Conservation (phyloP, 2,329 filamentous ascomycete species). For the Aspergillus persii region DNA sequence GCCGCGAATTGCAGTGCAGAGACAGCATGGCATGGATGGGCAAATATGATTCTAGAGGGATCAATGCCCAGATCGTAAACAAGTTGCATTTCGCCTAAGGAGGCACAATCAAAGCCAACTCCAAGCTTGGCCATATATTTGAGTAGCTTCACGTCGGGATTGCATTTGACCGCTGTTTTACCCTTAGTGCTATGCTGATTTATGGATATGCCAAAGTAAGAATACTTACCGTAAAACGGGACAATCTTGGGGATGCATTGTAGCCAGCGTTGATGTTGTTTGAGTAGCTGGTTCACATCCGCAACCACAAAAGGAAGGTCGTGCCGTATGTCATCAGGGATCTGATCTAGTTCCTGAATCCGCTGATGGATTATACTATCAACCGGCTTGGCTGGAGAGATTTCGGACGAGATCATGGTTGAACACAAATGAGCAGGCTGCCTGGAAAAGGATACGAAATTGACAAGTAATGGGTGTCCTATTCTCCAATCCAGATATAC, state of each 20-base stretch:
- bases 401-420: too few species aligned
- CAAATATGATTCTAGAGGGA: conserved; percentile 26
- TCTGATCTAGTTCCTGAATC: too few species aligned
- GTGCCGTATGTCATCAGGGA: background rate
- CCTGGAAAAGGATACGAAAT: too few species aligned
- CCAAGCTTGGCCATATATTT: conserved; percentile 22
- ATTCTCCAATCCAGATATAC: too few species aligned
- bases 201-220: background rate
- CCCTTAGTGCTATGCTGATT: background rate
- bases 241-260: conserved; percentile 12
- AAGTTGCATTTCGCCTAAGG: conserved; percentile 21
- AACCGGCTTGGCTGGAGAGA: too few species aligned
- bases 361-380: too few species aligned
- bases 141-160: conserved; percentile 24
- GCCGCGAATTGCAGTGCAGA: conserved; percentile 19
- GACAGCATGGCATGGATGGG: conserved; percentile 26
- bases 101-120: conserved; percentile 29
- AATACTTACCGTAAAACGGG: conserved; percentile 22
- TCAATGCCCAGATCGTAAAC: conserved; percentile 23
- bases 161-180: conserved; percentile 29
- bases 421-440: too few species aligned
- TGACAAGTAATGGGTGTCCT: too few species aligned
- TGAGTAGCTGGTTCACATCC: conserved; percentile 7
- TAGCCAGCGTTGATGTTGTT: conserved; percentile 19
- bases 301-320: conserved; percentile 20